Base-by-base conservation (phyloP, 1,284 basidiomycete species). In the Agaricales sp. region DNA sequence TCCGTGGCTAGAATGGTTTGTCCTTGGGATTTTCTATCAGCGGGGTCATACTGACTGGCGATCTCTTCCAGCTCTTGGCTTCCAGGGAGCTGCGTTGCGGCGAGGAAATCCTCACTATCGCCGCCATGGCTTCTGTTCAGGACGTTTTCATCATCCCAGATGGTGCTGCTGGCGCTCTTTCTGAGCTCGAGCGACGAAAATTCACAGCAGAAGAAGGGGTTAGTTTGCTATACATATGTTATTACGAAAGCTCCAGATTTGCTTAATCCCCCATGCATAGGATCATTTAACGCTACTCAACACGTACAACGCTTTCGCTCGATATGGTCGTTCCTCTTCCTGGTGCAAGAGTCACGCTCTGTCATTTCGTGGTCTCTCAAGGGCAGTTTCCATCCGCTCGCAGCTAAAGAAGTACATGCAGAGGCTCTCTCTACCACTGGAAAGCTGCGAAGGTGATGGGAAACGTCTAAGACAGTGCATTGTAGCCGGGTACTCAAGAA, bases 161-260 rank as follows among this genome's bases (percentile, higher is more conserved):
- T 14, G 92, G 91, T 4, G 78, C 80, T n/a, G 75, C 80, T 13
- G 89, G 86, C 4, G 87, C 90, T 0, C 63, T 92, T 48, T 91
- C 87, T 6, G 92, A 96, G 64, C 68, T 99, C 6, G 91, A 95
- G 63, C 74, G 91, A 46, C 73, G 95, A 49, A 95, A 96, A 60
- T 99, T 99, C 59, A 95, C 92, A 0, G 92, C 93, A 0, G 91
- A 96, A 65, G 94, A 99, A 78, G 96, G 96, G 55, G 90, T 90
- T 52, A 60, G 76, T 63, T 22, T 19, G 35, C 6, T 30, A 21
- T 26, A 8, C 23, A 50, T n/a, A 38, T 26, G 37, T 47, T 26
- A 18, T 18, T 24, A 20, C 21, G 30, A 19, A 35, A 41, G 16
- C 50, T 50, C 39, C 3, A 48, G 45, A 49, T 23, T 37, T 14